phyloP scores from a whole-genome alignment of 805 yeast genomes.

The Jamesozyma piceae region DNA sequence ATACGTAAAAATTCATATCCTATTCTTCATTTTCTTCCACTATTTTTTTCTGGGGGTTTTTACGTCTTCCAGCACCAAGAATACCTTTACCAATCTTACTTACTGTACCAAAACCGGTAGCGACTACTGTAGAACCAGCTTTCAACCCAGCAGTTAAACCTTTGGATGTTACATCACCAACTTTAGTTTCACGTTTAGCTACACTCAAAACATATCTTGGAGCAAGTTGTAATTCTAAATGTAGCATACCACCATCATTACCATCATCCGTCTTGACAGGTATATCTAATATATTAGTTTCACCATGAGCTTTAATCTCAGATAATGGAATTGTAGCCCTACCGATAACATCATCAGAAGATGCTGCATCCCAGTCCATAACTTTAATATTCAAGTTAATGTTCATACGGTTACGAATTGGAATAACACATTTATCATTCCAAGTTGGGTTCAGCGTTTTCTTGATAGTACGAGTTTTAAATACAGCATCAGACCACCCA shows the following conservation, averaged over 20 bases:
- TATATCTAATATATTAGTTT: constrained; percentile 41
- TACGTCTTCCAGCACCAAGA: constrained; percentile 6
- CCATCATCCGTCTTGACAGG: constrained; percentile 36
- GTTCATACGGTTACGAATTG: constrained; percentile 52
- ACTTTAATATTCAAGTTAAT: constrained; percentile 50
- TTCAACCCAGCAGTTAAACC: constrained; percentile 38
- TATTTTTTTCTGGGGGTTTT: constrained; percentile 2
- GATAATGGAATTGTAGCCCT: constrained; percentile 47
- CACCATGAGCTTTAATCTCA: constrained; percentile 38
- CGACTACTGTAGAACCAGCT: constrained; percentile 36
- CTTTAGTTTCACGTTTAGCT: constrained; percentile 32
- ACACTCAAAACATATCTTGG: constrained; percentile 57
- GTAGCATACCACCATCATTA: constrained; percentile 48
- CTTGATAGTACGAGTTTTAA: constrained; percentile 72
- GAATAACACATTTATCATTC: constrained; percentile 59
- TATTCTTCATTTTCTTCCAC: neutral
- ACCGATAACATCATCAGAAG: constrained; percentile 77
- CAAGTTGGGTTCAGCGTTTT: constrained; percentile 86
- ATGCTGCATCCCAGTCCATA: constrained; percentile 90
- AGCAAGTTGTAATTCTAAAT: constrained; percentile 50
- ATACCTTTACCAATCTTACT: constrained; percentile 18
- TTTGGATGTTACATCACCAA: constrained; percentile 43
- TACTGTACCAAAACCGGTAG: constrained; percentile 38
- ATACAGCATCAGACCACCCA: constrained; percentile 46
- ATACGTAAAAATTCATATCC: no score